Percentiles rank a stretch among this genome's conserved stretches.
These are phyloP conservation scores for Narthecium ossifragum DNA, from an alignment of 106 monocot genomes.

Conservation along the genomic window DNA sequence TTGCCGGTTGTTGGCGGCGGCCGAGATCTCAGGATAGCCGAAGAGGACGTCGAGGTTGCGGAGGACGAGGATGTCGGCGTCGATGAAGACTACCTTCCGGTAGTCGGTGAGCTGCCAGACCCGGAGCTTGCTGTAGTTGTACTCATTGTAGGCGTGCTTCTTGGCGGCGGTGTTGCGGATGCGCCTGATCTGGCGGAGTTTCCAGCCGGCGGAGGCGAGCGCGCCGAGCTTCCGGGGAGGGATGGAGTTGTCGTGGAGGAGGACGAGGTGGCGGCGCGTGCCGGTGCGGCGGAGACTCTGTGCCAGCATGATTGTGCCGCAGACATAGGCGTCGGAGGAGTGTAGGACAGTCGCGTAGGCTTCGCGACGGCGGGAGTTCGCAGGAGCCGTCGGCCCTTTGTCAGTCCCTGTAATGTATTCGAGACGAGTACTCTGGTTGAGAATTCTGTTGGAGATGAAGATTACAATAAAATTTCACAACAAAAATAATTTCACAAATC, in stretches of 20 bases:
- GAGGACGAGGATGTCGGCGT: slow-evolving; percentile 75
- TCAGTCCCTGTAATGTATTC: slow-evolving; percentile 42
- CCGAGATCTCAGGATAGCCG: slow-evolving; percentile 64
- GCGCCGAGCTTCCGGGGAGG: slow-evolving; percentile 33
- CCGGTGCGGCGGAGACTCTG: slow-evolving; percentile 60
- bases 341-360: slow-evolving; percentile 90
- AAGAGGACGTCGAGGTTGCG: slow-evolving; percentile 79
- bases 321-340: slow-evolving; percentile 69
- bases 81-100: slow-evolving; percentile 62
- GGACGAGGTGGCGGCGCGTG: slow-evolving; percentile 67
- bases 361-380: slow-evolving; percentile 14
- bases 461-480: too few species aligned
- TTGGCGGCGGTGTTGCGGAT: slow-evolving; percentile 80
- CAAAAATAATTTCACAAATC: too few species aligned
- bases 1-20: slow-evolving; percentile 59
- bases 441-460: too few species aligned
- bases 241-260: slow-evolving; percentile 81
- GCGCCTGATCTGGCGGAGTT: slow-evolving; percentile 47
- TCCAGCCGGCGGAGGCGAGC: slow-evolving; percentile 69
- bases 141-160: slow-evolving; percentile 74
- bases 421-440: too few species aligned
- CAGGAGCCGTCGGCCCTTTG: slow-evolving; percentile 3
- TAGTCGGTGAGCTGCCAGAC: slow-evolving; percentile 78
- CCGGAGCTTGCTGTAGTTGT: slow-evolving; percentile 96
- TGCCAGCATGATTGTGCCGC: slow-evolving; percentile 76